phyloP scores from a whole-genome alignment of 768 basidiomycete genomes.

The Hygrophorus russula region DNA sequence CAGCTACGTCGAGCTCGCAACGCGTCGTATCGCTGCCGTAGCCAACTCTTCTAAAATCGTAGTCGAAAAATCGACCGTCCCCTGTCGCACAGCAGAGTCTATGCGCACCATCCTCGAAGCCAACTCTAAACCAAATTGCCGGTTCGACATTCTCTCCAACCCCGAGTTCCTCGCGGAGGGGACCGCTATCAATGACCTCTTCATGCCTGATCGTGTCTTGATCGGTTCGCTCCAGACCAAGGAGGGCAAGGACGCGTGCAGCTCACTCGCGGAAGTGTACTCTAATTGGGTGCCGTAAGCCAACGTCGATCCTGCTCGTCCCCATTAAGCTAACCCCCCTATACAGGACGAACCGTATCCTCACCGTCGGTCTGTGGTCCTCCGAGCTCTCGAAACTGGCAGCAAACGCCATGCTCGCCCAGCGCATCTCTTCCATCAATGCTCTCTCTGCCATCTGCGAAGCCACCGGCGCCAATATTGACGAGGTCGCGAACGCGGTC shows the following conservation, averaged over 20 bases:
- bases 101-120: slow-evolving; percentile 99
- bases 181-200: slow-evolving; percentile 86
- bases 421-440: slow-evolving; percentile 97
- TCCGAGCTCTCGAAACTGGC: slow-evolving; percentile 98
- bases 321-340: neutral
- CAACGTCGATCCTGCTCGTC: neutral
- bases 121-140: slow-evolving; percentile 85
- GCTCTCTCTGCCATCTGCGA: slow-evolving; percentile 98
- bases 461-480: slow-evolving; percentile 96
- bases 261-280: slow-evolving; percentile 71
- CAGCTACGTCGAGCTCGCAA: slow-evolving; percentile 96
- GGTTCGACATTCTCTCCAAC: slow-evolving; percentile 98
- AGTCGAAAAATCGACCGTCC: slow-evolving; percentile 98
- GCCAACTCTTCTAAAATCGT: slow-evolving; percentile 93
- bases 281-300: slow-evolving; percentile 94
- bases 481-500: slow-evolving; percentile 92
- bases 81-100: slow-evolving; percentile 95
- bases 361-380: slow-evolving; percentile 96
- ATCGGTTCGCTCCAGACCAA: slow-evolving; percentile 90
- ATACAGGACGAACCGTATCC: slow-evolving; percentile 57
- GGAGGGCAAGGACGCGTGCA: slow-evolving; percentile 76
- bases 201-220: slow-evolving; percentile 87
- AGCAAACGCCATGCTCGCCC: slow-evolving; percentile 98
- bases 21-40: slow-evolving; percentile 89
- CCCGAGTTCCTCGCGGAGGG: slow-evolving; percentile 99